Percentiles rank a stretch among this genome's conserved stretches.
Evolutionary conservation across 306 rosid genomes (phyloP).

Genomic region (Phaseolus lunatus): DNA sequence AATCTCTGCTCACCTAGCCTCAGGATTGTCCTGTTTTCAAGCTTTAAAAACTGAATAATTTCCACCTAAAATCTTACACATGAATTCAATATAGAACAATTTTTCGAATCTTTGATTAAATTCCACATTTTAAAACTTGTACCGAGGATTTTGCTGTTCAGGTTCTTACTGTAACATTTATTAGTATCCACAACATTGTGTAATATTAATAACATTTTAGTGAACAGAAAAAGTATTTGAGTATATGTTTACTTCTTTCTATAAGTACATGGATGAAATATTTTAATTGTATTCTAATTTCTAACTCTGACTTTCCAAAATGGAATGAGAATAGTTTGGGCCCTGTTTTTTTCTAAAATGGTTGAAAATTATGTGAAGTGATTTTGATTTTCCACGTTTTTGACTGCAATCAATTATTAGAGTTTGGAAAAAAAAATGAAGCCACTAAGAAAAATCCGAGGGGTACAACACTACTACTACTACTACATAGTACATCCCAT

Average conservation of each 20-base stretch:
- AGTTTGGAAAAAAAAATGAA: constrained; percentile 24
- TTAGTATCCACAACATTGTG: not conserved
- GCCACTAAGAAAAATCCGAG: constrained; percentile 9
- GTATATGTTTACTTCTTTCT: not conserved
- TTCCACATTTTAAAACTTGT: not conserved
- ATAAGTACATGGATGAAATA: not conserved
- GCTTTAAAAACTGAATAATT: constrained; percentile 17
- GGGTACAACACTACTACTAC: not conserved
- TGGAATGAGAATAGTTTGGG: not conserved
- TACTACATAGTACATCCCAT: constrained; percentile 27
- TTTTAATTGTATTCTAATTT: not conserved
- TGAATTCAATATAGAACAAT: not conserved
- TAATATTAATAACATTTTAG: not conserved
- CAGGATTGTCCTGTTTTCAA: not conserved
- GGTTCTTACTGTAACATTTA: not conserved
- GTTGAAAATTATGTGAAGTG: constrained; percentile 30
- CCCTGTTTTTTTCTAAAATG: constrained; percentile 21
- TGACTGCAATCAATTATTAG: constrained; percentile 37
- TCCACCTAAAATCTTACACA: constrained; percentile 26
- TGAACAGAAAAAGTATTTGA: not conserved
- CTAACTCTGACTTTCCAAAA: not conserved
- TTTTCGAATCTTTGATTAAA: not conserved
- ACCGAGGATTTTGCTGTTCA: not conserved
- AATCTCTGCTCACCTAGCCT: not conserved
- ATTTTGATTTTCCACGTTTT: constrained; percentile 42